Conservation (phyloP, 139 green algal species). For the Coelastrella sp. region DNA sequence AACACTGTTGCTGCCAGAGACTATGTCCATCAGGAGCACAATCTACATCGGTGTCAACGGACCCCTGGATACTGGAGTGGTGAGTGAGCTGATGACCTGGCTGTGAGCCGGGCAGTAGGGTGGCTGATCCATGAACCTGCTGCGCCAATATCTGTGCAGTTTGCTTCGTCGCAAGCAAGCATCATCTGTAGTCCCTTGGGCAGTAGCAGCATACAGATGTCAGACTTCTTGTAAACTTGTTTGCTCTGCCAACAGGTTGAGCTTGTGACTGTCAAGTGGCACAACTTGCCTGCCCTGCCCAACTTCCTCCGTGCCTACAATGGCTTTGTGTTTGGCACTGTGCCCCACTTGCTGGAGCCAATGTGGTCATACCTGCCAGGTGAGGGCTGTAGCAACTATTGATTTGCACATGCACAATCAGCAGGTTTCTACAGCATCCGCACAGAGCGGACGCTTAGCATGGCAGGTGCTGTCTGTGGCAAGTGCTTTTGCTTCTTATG, state of each 20-base stretch:
- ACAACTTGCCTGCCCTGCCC: slow-evolving; percentile 48
- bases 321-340: slow-evolving; percentile 9
- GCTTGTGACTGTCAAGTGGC: slow-evolving; percentile 24
- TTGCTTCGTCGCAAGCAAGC: too few relatives aligned
- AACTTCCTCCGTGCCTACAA: slow-evolving; percentile 31
- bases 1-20: slow-evolving; percentile 40
- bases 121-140: background rate
- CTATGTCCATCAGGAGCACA: slow-evolving; percentile 28
- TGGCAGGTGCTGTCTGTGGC: background rate
- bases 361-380: slow-evolving; percentile 31
- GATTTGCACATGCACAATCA: too few relatives aligned
- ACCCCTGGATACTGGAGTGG: slow-evolving; percentile 18
- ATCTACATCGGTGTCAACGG: slow-evolving; percentile 41
- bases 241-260: slow-evolving; percentile 4
- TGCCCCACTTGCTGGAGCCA: slow-evolving; percentile 47
- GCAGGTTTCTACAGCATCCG: too few relatives aligned
- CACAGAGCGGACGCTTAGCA: background rate
- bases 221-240: background rate
- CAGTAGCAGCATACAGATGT: background rate
- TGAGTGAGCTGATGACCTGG: background rate
- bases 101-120: background rate
- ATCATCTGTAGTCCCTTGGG: background rate
- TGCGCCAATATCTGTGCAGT: too few relatives aligned
- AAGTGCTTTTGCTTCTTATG: background rate
- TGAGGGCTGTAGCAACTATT: background rate